phyloP scores from a whole-genome alignment of 768 basidiomycete species.

The Exidia glandulosa region DNA sequence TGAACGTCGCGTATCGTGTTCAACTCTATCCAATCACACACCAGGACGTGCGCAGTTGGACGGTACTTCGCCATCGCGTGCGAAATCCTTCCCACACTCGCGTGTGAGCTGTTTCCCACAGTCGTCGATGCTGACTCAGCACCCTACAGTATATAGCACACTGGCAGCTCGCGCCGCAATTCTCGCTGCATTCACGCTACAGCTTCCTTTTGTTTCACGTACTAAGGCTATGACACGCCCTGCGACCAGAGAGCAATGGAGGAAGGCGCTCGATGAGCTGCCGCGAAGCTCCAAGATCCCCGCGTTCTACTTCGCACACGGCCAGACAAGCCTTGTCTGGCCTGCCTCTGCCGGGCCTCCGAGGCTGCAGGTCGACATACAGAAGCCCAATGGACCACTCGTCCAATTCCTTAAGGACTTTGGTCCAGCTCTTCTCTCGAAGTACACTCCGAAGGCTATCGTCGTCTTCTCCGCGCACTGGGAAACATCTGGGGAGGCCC shows the following conservation, averaged over 20 bases:
- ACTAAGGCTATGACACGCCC: conserved; percentile 9
- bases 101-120: no score
- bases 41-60: no score
- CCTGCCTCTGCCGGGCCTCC: conserved; percentile 11
- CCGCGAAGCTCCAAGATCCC: conserved; percentile 55
- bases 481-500: conserved; percentile 50
- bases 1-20: no score
- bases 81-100: no score
- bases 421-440: conserved; percentile 49
- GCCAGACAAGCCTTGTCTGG: conserved; percentile 40
- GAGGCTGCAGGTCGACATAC: conserved; percentile 9
- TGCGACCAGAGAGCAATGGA: conserved; percentile 35
- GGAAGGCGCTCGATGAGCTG: conserved; percentile 39
- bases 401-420: conserved; percentile 53
- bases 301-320: conserved; percentile 67
- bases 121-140: no score
- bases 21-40: no score
- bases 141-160: no score
- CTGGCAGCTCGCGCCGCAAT: no score
- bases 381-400: conserved; percentile 46
- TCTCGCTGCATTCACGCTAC: no score
- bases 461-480: conserved; percentile 79
- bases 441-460: conserved; percentile 69
- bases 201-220: no score
- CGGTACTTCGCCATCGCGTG: no score